A percentile compares a stretch with the other conserved stretches of the same genome.
phyloP scores from a whole-genome alignment of 2,329 filamentous ascomycete species.

The Fusarium sp. region DNA sequence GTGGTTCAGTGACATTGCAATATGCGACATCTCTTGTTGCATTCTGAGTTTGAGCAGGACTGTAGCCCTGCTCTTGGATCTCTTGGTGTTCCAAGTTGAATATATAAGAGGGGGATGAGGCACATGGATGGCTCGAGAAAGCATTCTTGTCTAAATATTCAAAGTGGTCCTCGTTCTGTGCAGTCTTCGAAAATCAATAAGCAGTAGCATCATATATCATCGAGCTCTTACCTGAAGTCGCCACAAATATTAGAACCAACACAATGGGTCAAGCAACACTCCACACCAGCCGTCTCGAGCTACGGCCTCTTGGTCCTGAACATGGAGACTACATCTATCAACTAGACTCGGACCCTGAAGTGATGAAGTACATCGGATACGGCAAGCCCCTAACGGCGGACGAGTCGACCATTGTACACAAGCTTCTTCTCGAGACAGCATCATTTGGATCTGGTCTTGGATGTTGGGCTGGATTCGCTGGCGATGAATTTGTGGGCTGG shows the following conservation, averaged over 20 bases:
- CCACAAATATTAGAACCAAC: background rate
- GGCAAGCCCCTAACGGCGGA: constrained; percentile 41
- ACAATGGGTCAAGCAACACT: constrained; percentile 43
- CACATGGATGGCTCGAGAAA: constrained; percentile 4
- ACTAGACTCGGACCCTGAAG: constrained; percentile 40
- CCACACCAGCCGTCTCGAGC: constrained; percentile 37
- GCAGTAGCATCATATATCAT: background rate
- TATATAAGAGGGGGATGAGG: constrained; percentile 38
- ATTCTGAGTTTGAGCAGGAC: constrained; percentile 9
- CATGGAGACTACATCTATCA: constrained; percentile 42
- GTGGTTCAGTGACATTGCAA: background rate
- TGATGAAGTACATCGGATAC: constrained; percentile 47
- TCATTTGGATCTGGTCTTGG: constrained; percentile 40
- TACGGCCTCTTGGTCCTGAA: constrained; percentile 36
- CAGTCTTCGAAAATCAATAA: background rate
- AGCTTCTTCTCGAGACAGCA: constrained; percentile 44
- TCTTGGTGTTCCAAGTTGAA: constrained; percentile 16
- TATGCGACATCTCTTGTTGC: constrained; percentile 9
- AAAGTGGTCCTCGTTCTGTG: background rate
- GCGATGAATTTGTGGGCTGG: constrained; percentile 52
- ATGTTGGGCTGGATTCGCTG: constrained; percentile 42
- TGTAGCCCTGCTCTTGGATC: constrained; percentile 20
- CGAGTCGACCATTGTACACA: constrained; percentile 45
- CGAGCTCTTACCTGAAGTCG: background rate
- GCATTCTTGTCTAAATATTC: constrained; percentile 7